Percentiles rank a stretch among this genome's conserved stretches.
phyloP scores from a whole-genome alignment of 345 rosid species.

The Populus davidiana region DNA sequence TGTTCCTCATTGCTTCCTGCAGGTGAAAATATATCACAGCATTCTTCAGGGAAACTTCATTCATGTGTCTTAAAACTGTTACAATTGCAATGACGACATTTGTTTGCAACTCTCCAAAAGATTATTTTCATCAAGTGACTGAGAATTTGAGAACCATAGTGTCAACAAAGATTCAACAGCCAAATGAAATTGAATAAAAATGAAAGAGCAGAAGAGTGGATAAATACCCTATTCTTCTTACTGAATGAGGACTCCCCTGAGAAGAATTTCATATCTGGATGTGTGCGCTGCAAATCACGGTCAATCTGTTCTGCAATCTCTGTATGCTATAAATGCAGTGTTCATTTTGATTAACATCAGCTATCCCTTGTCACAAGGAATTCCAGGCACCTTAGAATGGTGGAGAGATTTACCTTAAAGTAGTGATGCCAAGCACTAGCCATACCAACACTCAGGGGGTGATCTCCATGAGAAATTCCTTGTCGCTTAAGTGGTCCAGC shows the following conservation, averaged over 20 bases:
- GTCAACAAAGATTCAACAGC: background rate
- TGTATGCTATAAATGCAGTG: slow-evolving; percentile 42
- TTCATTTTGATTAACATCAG: slow-evolving; percentile 13
- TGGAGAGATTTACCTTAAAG: slow-evolving; percentile 48
- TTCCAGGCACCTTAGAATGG: background rate
- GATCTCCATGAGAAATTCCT: slow-evolving; percentile 64
- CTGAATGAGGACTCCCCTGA: slow-evolving; percentile 55
- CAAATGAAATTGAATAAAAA: background rate
- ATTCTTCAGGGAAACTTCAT: slow-evolving; percentile 2
- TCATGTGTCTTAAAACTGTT: background rate
- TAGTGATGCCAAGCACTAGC: slow-evolving; percentile 61
- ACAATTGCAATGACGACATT: background rate
- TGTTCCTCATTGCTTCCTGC: slow-evolving; percentile 66
- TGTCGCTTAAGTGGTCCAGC: slow-evolving; percentile 59
- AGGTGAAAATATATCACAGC: slow-evolving; percentile 1
- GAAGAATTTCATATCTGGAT: slow-evolving; percentile 66
- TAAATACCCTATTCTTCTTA: slow-evolving; percentile 49
- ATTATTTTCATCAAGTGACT: background rate
- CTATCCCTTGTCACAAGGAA: slow-evolving; percentile 3
- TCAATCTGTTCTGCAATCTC: slow-evolving; percentile 71
- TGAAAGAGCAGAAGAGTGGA: background rate
- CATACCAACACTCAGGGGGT: slow-evolving; percentile 62
- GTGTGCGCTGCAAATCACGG: slow-evolving; percentile 70
- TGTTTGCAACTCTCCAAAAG: background rate
- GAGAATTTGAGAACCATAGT: background rate